phyloP scores from a whole-genome alignment of 371 early-diverging fungal genomes.

The Actinomortierella ambigua region DNA sequence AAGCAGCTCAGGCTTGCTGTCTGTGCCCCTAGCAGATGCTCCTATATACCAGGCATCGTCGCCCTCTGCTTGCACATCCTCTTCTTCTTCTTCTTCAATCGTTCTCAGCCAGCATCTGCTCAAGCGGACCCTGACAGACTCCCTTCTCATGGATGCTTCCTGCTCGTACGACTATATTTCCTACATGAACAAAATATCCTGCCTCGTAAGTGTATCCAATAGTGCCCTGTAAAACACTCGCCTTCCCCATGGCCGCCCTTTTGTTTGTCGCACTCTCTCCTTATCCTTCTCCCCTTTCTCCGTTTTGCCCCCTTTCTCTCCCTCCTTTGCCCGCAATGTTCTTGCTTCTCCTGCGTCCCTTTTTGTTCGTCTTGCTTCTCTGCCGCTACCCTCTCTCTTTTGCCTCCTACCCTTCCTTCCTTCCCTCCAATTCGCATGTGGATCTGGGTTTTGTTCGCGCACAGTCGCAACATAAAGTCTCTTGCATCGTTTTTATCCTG shows the following conservation, averaged over 20 bases:
- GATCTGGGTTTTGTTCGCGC: too few species aligned
- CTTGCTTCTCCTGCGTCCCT: not conserved
- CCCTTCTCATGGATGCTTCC: conserved; percentile 16
- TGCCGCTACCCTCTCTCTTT: too few species aligned
- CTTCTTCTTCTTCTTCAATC: conserved; percentile 6
- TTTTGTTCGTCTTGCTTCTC: not conserved
- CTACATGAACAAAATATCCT: conserved; percentile 36
- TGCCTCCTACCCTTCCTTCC: not conserved
- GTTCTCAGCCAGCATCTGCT: conserved; percentile 15
- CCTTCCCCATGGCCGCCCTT: too few species aligned
- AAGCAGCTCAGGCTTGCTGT: too few species aligned
- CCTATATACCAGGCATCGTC: too few species aligned
- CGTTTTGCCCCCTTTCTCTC: not conserved
- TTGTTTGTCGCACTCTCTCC: not conserved
- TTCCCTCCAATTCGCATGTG: too few species aligned
- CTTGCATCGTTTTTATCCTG: not conserved
- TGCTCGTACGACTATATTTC: conserved; percentile 40
- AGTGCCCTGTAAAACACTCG: too few species aligned
- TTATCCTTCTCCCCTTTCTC: conserved; percentile 1
- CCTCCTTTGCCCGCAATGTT: not conserved
- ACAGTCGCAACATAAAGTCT: too few species aligned
- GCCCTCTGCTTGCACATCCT: too few species aligned
- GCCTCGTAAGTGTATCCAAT: conserved; percentile 31
- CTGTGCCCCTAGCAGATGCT: too few species aligned
- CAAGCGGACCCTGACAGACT: conserved; percentile 21